Conservation (phyloP, 345 rosid species). For the Trapa bicornis region DNA sequence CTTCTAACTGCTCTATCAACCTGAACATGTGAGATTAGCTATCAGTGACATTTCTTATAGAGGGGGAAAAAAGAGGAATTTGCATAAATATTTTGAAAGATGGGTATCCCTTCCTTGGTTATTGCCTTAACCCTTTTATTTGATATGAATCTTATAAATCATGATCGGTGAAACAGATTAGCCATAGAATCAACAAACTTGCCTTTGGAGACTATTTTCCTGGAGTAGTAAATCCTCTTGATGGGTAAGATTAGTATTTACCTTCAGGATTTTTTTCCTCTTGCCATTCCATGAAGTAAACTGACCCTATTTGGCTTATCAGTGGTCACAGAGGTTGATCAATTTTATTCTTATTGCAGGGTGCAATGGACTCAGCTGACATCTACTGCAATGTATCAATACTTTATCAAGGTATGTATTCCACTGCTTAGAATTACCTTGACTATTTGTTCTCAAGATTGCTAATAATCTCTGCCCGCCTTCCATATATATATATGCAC, state of each 20-base stretch:
- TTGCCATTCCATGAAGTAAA: slow-evolving; percentile 2
- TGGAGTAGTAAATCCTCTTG: slow-evolving; percentile 96
- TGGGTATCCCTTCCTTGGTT: background rate
- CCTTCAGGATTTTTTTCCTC: background rate
- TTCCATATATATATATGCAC: background rate
- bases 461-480: background rate
- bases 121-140: background rate
- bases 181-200: slow-evolving; percentile 75
- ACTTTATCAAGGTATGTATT: slow-evolving; percentile 69
- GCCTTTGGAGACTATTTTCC: slow-evolving; percentile 82
- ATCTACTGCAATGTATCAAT: slow-evolving; percentile 78
- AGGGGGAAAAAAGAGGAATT: background rate
- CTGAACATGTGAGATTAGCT: background rate
- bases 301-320: background rate
- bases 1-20: slow-evolving; percentile 1
- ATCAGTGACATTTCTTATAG: background rate
- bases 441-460: background rate
- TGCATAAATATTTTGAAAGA: background rate
- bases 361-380: slow-evolving; percentile 70
- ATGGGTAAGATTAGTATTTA: slow-evolving; percentile 35
- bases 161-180: slow-evolving; percentile 38
- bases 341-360: slow-evolving; percentile 24
- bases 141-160: slow-evolving; percentile 4
- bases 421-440: background rate
- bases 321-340: background rate